These are phyloP conservation scores for Claviceps sp. DNA, from an alignment of 2,329 filamentous ascomycete genomes.

Conservation along the genomic window DNA sequence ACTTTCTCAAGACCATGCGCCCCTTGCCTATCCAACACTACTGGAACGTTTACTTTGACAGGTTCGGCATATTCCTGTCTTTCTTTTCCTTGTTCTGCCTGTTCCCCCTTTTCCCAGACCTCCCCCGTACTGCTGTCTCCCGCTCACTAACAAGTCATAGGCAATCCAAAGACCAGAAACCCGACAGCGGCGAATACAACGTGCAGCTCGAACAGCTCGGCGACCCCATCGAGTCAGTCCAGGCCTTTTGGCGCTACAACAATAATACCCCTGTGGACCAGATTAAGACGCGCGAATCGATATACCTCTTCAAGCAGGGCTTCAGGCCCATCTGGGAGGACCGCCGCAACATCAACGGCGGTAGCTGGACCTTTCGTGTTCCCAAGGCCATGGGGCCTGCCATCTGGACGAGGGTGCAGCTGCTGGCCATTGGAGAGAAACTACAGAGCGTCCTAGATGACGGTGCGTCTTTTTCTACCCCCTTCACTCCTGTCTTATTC, in stretches of 20 bases:
- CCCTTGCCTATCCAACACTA: constrained; percentile 67
- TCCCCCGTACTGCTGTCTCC: background rate
- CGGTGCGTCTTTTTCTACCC: constrained; percentile 33
- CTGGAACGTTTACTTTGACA: constrained; percentile 60
- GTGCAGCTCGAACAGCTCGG: constrained; percentile 48
- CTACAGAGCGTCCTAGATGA: constrained; percentile 60
- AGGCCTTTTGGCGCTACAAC: constrained; percentile 75
- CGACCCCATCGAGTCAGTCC: constrained; percentile 59
- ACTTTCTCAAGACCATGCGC: constrained; percentile 62
- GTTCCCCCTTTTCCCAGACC: background rate
- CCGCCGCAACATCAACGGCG: constrained; percentile 70
- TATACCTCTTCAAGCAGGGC: constrained; percentile 68
- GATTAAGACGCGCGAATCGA: constrained; percentile 63
- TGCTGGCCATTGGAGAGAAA: constrained; percentile 73
- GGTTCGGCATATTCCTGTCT: constrained; percentile 18
- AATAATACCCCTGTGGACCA: constrained; percentile 68
- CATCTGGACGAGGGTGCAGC: constrained; percentile 70
- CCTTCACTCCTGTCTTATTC: background rate
- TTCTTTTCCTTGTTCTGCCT: background rate
- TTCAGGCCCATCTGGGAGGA: constrained; percentile 76
- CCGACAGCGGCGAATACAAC: constrained; percentile 34
- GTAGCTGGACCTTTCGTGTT: constrained; percentile 86
- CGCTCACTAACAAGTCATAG: background rate
- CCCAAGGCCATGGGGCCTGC: constrained; percentile 59
- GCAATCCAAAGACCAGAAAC: constrained; percentile 31